Conservation (phyloP, 805 yeast genomes). For the Starmerella cellae region DNA sequence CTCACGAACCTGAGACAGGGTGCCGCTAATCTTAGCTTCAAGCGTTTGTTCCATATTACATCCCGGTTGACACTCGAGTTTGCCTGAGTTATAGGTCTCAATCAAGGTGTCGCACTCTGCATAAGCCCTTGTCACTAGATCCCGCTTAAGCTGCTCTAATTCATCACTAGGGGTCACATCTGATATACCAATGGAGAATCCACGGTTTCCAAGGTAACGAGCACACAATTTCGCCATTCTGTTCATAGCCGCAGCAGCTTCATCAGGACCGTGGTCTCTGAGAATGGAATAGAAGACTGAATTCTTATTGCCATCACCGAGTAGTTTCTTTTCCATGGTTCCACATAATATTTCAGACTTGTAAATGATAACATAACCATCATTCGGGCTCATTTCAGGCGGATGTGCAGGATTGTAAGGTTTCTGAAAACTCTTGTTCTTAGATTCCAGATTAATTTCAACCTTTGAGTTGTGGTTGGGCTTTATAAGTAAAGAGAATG, state of each 20-base stretch:
- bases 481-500: conserved; percentile 71
- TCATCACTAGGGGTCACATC: conserved; percentile 90
- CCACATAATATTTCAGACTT: conserved; percentile 85
- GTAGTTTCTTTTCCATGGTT: conserved; percentile 87
- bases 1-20: conserved; percentile 92
- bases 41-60: conserved; percentile 97
- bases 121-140: conserved; percentile 82
- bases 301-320: conserved; percentile 97
- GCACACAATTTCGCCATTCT: conserved; percentile 99
- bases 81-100: conserved; percentile 62
- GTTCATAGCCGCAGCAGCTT: conserved; percentile 93
- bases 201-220: conserved; percentile 82
- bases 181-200: conserved; percentile 91
- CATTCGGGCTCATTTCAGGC: conserved; percentile 93
- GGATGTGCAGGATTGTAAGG: conserved; percentile 55
- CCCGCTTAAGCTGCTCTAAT: conserved; percentile 65
- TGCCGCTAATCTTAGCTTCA: conserved; percentile 94
- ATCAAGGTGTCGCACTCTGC: conserved; percentile 83
- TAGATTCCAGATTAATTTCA: conserved; percentile 82
- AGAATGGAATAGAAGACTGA: conserved; percentile 90
- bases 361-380: conserved; percentile 81
- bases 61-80: conserved; percentile 95
- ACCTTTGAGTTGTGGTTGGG: conserved; percentile 72
- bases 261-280: conserved; percentile 93
- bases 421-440: conserved; percentile 75